Base-by-base conservation (phyloP, 2,329 filamentous ascomycete species). In the Fusarium metavorans region DNA sequence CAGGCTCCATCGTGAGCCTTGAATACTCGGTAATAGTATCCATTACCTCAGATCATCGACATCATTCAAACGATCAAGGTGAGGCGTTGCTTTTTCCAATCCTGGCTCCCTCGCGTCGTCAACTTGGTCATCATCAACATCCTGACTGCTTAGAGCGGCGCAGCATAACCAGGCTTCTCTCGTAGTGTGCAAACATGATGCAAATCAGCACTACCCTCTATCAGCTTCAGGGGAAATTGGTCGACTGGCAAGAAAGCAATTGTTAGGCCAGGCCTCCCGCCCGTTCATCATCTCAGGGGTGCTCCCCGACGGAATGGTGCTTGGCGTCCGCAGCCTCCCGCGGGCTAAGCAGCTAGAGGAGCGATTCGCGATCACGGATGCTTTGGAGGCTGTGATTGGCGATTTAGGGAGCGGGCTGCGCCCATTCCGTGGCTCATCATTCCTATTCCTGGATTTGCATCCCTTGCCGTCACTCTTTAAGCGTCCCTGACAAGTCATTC, bases 271-370 rank as follows among this genome's bases (percentile, higher is more conserved):
- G 37, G 54, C 45, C 25, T 39, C 32, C 18, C 48, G 16, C 25
- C 48, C 56, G 30, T 11, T 37, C 52, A 57, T 34, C 50, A 30
- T 16, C 50, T 58, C 62, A 45, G 48, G 61, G 48, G 61, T 41
- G 32, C n/a, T 23, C n/a, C 66, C 50, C 41, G 52, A 41, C 66
- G 41, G 61, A 64, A 72, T 74, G 64, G 64, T 35, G 48, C 71
- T 76, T 73, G 71, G 66, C 56, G 48, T 65, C 43, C 59, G 67
- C 64, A 75, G 69, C 66, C 73, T 75, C 73, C 73, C 67, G 66
- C 52, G 48, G 48, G 48, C 48, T 52, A 52, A 52, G 25, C 48
- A 72, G 56, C 35, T 62, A 45, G 50, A 57, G 52, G 59, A 35
- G 18, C 32, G 60, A 64, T 64, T 54, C 32, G 60, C 45, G 45